These are phyloP conservation scores for Wickerhamiella lipophila DNA, from an alignment of 805 yeast species.

Conservation along the genomic window DNA sequence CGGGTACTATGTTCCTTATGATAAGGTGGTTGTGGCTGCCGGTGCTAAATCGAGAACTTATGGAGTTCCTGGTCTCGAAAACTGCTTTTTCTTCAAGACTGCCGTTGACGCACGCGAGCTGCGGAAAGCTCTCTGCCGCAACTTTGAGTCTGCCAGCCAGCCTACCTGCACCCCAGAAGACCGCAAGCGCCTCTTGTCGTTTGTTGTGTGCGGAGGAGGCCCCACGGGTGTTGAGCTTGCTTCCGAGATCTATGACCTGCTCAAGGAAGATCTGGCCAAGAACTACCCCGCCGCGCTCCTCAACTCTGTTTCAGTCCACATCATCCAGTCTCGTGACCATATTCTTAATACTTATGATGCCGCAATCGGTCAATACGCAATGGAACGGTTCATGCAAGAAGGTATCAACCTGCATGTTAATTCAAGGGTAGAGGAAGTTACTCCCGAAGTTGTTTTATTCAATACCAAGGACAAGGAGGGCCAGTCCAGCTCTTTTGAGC, in stretches of 20 bases:
- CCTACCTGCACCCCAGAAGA: slow-evolving; percentile 55
- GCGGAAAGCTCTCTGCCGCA: slow-evolving; percentile 41
- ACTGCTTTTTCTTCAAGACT: slow-evolving; percentile 49
- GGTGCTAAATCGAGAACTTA: slow-evolving; percentile 59
- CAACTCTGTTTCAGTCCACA: slow-evolving; percentile 53
- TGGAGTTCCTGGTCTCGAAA: slow-evolving; percentile 56
- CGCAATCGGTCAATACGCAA: slow-evolving; percentile 51
- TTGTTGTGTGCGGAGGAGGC: slow-evolving; percentile 64
- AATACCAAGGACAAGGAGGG: slow-evolving; percentile 34
- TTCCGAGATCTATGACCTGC: slow-evolving; percentile 53
- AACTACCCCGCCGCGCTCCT: slow-evolving; percentile 47
- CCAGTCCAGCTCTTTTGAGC: slow-evolving; percentile 33
- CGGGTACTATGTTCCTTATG: slow-evolving; percentile 55
- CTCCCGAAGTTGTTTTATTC: slow-evolving; percentile 46
- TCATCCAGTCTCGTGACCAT: slow-evolving; percentile 55
- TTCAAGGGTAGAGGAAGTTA: slow-evolving; percentile 48
- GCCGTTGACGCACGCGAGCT: slow-evolving; percentile 51
- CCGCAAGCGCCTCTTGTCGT: slow-evolving; percentile 45
- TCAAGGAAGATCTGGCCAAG: slow-evolving; percentile 50
- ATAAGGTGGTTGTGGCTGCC: slow-evolving; percentile 53
- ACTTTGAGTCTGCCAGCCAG: slow-evolving; percentile 49
- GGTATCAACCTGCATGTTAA: slow-evolving; percentile 50
- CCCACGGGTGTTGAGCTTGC: slow-evolving; percentile 68
- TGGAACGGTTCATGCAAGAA: slow-evolving; percentile 49
- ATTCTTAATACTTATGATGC: slow-evolving; percentile 59